These are phyloP conservation scores for Myxozyma sirexii DNA, from an alignment of 805 yeast genomes.

Conservation along the genomic window DNA sequence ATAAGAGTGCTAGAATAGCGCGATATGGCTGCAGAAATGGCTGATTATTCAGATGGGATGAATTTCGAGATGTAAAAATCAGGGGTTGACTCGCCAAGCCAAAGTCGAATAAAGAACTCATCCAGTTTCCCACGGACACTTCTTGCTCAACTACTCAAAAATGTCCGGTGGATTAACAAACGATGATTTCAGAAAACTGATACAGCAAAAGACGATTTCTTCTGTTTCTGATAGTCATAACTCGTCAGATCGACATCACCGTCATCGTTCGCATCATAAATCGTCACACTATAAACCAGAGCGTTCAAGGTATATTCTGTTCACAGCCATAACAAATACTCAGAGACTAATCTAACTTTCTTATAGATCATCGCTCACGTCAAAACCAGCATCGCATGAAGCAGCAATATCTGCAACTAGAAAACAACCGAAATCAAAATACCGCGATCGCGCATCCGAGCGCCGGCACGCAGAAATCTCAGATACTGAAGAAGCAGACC, in stretches of 20 bases:
- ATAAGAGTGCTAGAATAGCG: too few species aligned
- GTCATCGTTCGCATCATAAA: background rate
- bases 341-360: background rate
- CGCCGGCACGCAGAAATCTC: slow-evolving; percentile 10
- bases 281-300: background rate
- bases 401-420: background rate
- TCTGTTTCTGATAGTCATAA: background rate
- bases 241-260: background rate
- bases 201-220: background rate
- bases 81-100: too few species aligned
- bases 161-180: too few species aligned
- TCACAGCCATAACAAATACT: background rate
- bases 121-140: too few species aligned
- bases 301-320: background rate
- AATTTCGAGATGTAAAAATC: too few species aligned
- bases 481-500: slow-evolving; percentile 11
- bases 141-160: too few species aligned
- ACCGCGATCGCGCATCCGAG: slow-evolving; percentile 31
- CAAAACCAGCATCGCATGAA: slow-evolving; percentile 4
- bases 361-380: background rate
- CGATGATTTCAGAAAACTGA: slow-evolving; percentile 25
- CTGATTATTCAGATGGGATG: too few species aligned
- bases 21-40: too few species aligned
- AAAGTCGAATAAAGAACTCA: too few species aligned
- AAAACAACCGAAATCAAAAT: background rate